phyloP scores from a whole-genome alignment of 1,284 basidiomycete genomes.

The Puccinia polysora region DNA sequence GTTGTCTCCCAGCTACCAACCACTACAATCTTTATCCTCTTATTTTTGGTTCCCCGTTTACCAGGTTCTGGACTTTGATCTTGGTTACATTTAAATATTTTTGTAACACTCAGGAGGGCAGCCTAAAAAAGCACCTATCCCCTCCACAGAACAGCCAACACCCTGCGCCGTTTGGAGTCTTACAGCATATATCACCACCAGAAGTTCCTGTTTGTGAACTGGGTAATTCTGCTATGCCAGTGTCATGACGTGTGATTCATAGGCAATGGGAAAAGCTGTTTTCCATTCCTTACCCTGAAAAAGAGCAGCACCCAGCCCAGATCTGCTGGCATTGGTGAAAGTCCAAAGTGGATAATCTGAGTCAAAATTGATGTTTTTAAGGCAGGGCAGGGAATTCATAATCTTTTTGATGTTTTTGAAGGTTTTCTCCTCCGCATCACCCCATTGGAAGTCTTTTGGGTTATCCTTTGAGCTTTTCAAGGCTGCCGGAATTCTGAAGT shows the following conservation, averaged over 20 bases:
- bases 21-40: no score
- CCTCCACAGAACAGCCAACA: no score
- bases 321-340: conserved; percentile 42
- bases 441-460: conserved; percentile 20
- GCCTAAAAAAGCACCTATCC: no score
- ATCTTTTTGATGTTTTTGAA: conserved; percentile 55
- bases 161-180: no score
- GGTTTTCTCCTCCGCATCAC: conserved; percentile 5
- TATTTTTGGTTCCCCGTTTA: no score
- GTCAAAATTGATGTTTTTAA: conserved; percentile 52
- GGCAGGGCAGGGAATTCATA: conserved; percentile 50
- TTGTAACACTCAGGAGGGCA: no score
- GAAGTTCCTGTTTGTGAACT: conserved; percentile 44
- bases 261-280: conserved; percentile 40
- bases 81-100: no score
- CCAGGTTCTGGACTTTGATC: no score
- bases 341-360: conserved; percentile 45
- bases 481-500: background rate
- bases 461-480: background rate
- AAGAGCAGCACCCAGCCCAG: conserved; percentile 35
- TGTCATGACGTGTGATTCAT: conserved; percentile 43
- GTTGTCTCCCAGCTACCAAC: no score
- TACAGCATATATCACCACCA: conserved; percentile 44
- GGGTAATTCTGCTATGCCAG: conserved; percentile 45
- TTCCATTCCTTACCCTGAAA: conserved; percentile 42